phyloP scores from a whole-genome alignment of 2,329 filamentous ascomycete genomes.

The Geosmithia flava region DNA sequence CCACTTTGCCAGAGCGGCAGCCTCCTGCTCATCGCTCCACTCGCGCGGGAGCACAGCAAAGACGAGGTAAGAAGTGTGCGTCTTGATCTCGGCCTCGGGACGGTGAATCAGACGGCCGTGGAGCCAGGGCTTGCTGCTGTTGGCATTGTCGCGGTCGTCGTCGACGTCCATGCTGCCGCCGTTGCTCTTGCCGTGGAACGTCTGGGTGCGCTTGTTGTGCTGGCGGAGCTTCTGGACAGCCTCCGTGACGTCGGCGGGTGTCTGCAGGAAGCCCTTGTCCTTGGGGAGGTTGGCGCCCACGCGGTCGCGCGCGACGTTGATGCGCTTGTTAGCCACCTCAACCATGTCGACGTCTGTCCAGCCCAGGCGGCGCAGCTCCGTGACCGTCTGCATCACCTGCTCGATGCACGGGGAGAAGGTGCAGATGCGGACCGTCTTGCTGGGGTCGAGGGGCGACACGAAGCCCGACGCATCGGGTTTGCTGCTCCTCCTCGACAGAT shows the following conservation, averaged over 20 bases:
- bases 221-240: conserved; percentile 61
- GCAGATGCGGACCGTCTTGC: conserved; percentile 66
- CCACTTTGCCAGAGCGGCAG: conserved; percentile 50
- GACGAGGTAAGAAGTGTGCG: conserved; percentile 91
- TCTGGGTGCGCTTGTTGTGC: conserved; percentile 57
- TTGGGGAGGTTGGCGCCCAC: conserved; percentile 53
- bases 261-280: conserved; percentile 60
- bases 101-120: conserved; percentile 70
- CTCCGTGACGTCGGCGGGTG: conserved; percentile 65
- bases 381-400: conserved; percentile 80
- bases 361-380: conserved; percentile 63
- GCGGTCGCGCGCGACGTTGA: conserved; percentile 74
- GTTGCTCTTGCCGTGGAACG: conserved; percentile 37
- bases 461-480: conserved; percentile 18
- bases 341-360: conserved; percentile 95
- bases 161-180: conserved; percentile 25
- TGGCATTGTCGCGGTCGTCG: conserved; percentile 13
- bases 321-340: conserved; percentile 66
- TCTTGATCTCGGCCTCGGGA: conserved; percentile 81
- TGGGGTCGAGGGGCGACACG: conserved; percentile 56
- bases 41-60: conserved; percentile 82
- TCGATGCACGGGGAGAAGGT: conserved; percentile 97
- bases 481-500: conserved; percentile 44
- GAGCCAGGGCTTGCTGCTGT: conserved; percentile 47
- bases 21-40: conserved; percentile 78